These are phyloP conservation scores for Dinochytrium kinnereticum DNA, from an alignment of 371 early-diverging fungal species.

Conservation along the genomic window DNA sequence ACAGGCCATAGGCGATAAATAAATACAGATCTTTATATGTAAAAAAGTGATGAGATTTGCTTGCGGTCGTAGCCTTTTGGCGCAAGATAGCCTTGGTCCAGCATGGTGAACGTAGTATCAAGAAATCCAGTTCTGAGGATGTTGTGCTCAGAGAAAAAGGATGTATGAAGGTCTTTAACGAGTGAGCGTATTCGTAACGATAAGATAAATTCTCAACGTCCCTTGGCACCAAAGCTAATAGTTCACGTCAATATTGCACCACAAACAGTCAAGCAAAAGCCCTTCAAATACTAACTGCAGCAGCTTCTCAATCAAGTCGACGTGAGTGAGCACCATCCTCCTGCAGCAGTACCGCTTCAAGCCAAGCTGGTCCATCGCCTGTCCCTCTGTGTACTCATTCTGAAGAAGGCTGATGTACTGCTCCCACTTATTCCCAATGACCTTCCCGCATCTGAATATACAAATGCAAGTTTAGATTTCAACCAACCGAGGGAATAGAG, in stretches of 20 bases:
- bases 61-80: no score
- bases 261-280: neutral
- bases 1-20: no score
- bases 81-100: no score
- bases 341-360: conserved; percentile 99
- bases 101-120: no score
- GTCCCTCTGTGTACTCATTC: conserved; percentile 55
- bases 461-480: conserved; percentile 1
- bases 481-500: conserved; percentile 1
- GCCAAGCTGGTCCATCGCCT: conserved; percentile 91
- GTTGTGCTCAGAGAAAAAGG: no score
- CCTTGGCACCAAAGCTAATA: conserved; percentile 32
- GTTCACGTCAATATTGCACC: neutral
- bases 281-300: conserved; percentile 71
- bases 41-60: no score
- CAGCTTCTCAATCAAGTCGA: conserved; percentile 98
- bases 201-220: conserved; percentile 14
- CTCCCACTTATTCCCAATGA: conserved; percentile 98
- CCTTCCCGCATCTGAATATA: conserved; percentile 84
- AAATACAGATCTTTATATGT: no score
- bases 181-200: no score
- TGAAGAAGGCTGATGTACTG: conserved; percentile 83
- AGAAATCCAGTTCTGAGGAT: no score
- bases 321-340: conserved; percentile 98
- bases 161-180: no score